These are phyloP conservation scores for Zymoseptoria pseudotritici DNA, from an alignment of 2,329 filamentous ascomycete genomes.

Conservation along the genomic window DNA sequence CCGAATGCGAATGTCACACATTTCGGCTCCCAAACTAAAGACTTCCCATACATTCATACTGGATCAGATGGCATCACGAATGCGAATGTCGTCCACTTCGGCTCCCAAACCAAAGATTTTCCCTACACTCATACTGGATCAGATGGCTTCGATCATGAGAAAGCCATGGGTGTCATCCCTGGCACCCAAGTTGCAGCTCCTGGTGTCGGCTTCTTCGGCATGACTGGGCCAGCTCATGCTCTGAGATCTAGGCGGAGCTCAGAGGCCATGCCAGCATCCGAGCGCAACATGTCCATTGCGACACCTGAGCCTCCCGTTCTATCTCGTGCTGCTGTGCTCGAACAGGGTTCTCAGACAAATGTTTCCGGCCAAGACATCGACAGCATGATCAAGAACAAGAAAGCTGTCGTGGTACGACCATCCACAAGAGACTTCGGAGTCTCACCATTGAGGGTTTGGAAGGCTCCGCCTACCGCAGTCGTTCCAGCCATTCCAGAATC, in stretches of 20 bases:
- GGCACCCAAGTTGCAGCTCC: conserved; percentile 1
- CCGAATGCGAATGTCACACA: not conserved
- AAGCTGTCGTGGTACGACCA: conserved; percentile 4
- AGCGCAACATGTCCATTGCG: conserved; percentile 6
- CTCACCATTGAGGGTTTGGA: conserved; percentile 12
- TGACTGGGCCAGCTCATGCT: not conserved
- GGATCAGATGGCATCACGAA: conserved; percentile 4
- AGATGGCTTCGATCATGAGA: conserved; percentile 18
- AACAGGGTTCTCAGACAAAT: conserved; percentile 74
- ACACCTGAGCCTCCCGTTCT: conserved; percentile 7
- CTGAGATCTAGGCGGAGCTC: conserved; percentile 2
- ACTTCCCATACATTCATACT: not conserved
- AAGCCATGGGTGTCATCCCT: conserved; percentile 15
- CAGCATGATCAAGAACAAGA: conserved; percentile 57
- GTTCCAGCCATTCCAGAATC: conserved; percentile 5
- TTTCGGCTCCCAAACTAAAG: conserved; percentile 1
- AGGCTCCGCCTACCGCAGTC: conserved; percentile 3
- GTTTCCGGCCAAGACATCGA: conserved; percentile 80
- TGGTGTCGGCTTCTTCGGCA: conserved; percentile 5
- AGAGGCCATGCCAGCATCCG: conserved; percentile 1
- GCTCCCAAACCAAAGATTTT: conserved; percentile 15
- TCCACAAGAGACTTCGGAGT: conserved; percentile 10
- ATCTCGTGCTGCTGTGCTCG: conserved; percentile 33
- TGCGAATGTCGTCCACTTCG: conserved; percentile 3
- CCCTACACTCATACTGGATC: conserved; percentile 26